phyloP scores from a whole-genome alignment of 108 stramenopile species.

The Skeletonema marinoi region DNA sequence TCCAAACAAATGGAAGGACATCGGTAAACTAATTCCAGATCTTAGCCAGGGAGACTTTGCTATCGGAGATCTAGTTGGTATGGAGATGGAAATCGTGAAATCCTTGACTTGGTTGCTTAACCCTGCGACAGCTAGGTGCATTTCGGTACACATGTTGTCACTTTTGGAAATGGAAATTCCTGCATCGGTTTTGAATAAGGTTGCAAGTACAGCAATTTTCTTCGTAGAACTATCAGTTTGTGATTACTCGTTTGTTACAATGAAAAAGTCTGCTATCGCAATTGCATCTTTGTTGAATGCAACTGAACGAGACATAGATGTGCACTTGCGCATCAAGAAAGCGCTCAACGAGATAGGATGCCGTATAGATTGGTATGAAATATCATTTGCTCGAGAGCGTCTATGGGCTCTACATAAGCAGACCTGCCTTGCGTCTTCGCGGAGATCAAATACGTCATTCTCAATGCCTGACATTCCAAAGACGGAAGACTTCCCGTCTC shows the following conservation, averaged over 20 bases:
- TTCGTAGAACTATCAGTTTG: constrained; percentile 71
- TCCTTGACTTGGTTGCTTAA: constrained; percentile 74
- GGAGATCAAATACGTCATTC: background rate
- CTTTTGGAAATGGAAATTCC: constrained; percentile 19
- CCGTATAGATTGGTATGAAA: constrained; percentile 29
- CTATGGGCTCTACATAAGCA: constrained; percentile 32
- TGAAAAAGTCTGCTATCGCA: constrained; percentile 47
- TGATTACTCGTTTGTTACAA: constrained; percentile 67
- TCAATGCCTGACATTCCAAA: background rate
- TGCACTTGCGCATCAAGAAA: constrained; percentile 14
- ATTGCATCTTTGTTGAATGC: constrained; percentile 69
- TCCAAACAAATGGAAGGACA: constrained; percentile 56
- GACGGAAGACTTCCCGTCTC: background rate
- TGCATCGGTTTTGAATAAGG: constrained; percentile 5
- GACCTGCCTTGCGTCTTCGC: background rate
- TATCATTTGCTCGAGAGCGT: constrained; percentile 30
- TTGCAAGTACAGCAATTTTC: constrained; percentile 48
- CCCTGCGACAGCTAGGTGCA: constrained; percentile 62
- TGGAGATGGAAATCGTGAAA: constrained; percentile 68
- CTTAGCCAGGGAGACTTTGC: constrained; percentile 80
- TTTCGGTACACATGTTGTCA: constrained; percentile 36
- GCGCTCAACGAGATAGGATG: constrained; percentile 25
- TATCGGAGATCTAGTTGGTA: constrained; percentile 52
- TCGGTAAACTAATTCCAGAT: constrained; percentile 59
- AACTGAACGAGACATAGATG: constrained; percentile 33